These are phyloP conservation scores for Ascobolus immersus DNA, from an alignment of 495 filamentous ascomycete species.

Conservation along the genomic window DNA sequence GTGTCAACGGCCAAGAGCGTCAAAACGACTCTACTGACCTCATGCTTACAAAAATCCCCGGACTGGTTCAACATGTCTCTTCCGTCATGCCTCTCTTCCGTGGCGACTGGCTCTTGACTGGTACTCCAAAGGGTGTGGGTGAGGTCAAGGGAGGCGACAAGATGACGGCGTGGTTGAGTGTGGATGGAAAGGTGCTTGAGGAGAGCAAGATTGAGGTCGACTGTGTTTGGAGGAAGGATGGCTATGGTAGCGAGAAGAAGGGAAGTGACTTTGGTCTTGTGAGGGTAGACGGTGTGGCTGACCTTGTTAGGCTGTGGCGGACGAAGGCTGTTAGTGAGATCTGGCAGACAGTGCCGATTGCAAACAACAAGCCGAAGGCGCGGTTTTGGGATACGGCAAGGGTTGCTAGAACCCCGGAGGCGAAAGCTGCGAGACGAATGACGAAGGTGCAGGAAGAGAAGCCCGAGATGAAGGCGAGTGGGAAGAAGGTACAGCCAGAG, in stretches of 20 bases:
- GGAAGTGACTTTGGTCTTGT: too few species aligned
- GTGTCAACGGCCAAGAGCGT: conserved; percentile 42
- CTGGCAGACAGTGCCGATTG: too few species aligned
- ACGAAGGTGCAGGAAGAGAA: too few species aligned
- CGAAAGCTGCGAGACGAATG: too few species aligned
- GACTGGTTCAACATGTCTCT: conserved; percentile 67
- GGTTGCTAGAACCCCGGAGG: too few species aligned
- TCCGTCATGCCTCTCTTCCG: conserved; percentile 80
- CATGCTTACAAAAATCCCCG: conserved; percentile 81
- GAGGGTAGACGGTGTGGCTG: too few species aligned
- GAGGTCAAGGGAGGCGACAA: conserved; percentile 63
- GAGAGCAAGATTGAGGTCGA: conserved; percentile 64
- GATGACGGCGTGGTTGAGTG: conserved; percentile 60
- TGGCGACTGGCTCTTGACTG: conserved; percentile 80
- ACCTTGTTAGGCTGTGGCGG: too few species aligned
- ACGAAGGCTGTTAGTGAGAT: too few species aligned
- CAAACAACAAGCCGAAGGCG: too few species aligned
- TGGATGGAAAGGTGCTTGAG: conserved; percentile 60
- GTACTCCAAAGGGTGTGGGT: conserved; percentile 91
- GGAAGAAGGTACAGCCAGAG: too few species aligned
- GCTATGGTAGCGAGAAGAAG: conserved; percentile 14
- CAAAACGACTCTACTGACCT: conserved; percentile 70
- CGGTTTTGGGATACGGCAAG: too few species aligned
- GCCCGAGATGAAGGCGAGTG: too few species aligned
- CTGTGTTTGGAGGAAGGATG: conserved; percentile 39